Percentiles rank a stretch among this genome's conserved stretches.
Conservation (phyloP, 805 yeast species). For the Hanseniaspora mollemarum region DNA sequence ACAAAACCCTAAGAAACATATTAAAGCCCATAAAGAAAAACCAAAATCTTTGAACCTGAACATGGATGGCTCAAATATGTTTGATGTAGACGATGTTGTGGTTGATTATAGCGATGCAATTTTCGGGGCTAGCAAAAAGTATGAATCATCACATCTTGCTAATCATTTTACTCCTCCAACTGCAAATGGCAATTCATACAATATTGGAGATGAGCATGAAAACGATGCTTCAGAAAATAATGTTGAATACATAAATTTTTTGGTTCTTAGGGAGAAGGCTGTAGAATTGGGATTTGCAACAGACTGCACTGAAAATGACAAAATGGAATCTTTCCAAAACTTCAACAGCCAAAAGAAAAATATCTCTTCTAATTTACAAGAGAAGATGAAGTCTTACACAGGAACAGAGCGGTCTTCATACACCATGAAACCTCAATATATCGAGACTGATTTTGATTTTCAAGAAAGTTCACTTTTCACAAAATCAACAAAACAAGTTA, state of each 20-base stretch:
- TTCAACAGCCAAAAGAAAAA: background rate
- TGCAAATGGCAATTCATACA: background rate
- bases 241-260: background rate
- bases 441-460: conserved; percentile 1
- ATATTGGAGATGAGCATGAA: background rate
- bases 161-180: background rate
- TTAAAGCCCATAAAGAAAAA: background rate
- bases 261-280: conserved; percentile 3
- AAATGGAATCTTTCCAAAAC: background rate
- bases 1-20: background rate
- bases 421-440: conserved; percentile 5
- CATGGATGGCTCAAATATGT: background rate
- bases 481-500: conserved; percentile 10
- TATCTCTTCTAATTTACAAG: background rate
- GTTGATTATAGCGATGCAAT: conserved; percentile 9
- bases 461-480: conserved; percentile 3
- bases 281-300: background rate
- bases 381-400: background rate
- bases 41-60: background rate
- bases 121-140: background rate
- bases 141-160: background rate
- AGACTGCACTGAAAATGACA: background rate
- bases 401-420: conserved; percentile 9
- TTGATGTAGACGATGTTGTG: background rate
- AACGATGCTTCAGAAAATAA: background rate